Base-by-base conservation (phyloP, 2,329 filamentous ascomycete genomes). In the Cladorrhinum sp. region DNA sequence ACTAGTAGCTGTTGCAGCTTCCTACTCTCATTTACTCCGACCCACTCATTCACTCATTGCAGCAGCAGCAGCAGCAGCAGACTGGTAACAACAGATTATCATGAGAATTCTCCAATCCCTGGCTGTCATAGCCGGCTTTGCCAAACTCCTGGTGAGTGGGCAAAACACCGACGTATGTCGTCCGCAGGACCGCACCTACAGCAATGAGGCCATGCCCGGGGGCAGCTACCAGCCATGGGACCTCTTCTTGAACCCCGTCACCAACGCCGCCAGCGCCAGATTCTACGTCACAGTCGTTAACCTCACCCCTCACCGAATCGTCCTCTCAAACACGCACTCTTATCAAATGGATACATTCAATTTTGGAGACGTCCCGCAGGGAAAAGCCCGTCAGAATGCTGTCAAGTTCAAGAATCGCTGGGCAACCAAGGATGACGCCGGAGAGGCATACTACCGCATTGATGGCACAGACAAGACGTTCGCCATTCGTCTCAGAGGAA, bases 221-320 rank as follows among this genome's bases (percentile, higher is more conserved):
- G 62, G 58, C 20, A 61, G n/a, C n/a, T 41, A 55, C 50, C 62
- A 64, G 53, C 62, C 62, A 3, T 59, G 36, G 55, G 59, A 61
- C 25, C 50, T 61, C 27, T 56, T 56, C 53, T 45, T 64, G 55
- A 65, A 62, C 10, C 64, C 64, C 1, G 9, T 60, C 1, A 38
- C 58, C n/a, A 60, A 50, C n/a, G 6, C 3, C 24, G 4, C 55
- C 38, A 62, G 57, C 49, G 60, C 25, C 16, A 67, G 62, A 20
- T 70, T 70, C 36, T 74, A 72, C 60, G 59, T 74, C 54, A 72
- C 72, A 1, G 70, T 74, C 16, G 72, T 74, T 27, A 74, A 74
- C 48, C 65, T 74, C 25, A 74, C 72, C 3, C 73, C 73, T 1
- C 69, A 74, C 41, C 64, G 66, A 16, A 69, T 74, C 61, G 59